Base-by-base conservation (phyloP, 1,139 yeast species). In the Hanseniaspora gamundiae region DNA sequence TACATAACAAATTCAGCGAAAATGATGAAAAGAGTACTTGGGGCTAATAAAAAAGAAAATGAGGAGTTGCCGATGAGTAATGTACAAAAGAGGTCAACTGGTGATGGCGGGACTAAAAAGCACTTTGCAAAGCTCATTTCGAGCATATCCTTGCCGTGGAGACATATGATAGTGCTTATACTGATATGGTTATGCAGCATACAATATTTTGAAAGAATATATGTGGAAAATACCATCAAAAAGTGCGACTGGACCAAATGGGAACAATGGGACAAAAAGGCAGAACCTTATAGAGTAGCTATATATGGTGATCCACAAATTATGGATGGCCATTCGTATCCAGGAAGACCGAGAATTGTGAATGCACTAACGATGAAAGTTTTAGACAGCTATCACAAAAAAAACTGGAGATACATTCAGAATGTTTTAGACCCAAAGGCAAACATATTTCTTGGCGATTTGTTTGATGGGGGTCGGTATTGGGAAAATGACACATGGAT, bases 401-500 rank as follows among this genome's bases (percentile, higher is more conserved):
- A 93, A 49, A 87, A 88, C 56, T 83, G 87, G 73, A 71, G 72
- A 47, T 68, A 70, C 46, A 66, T 83, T 42, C 80, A 83, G 51
- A 54, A 64, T 8, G 52, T 64, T 2, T 68, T 91, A 44, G 75
- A 78, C 41, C 95, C 97, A 0, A 82, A 88, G 55, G 68, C 85
- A 2, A 76, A 78, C 1, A 62, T 88, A 5, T 91, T 86, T 57
- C 65, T 91, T 39, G 98, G 98, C 0, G 98, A 91, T 58, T 63
- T 88, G 47, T 85, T 88, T 57, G 98, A 91, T 61, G 97, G 97
- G 13, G 98, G 98, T 0, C 69, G 97, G 47, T 86, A 84, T 49
- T 87, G 95, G 94, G 69, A 69, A 7, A 76, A 78, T 52, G 67
- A 64, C 4, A 67, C 62, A 19, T 91, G 97, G 96, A 57, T 72